Base-by-base conservation (phyloP, 345 rosid species). In the Gossypioides kirkii region DNA sequence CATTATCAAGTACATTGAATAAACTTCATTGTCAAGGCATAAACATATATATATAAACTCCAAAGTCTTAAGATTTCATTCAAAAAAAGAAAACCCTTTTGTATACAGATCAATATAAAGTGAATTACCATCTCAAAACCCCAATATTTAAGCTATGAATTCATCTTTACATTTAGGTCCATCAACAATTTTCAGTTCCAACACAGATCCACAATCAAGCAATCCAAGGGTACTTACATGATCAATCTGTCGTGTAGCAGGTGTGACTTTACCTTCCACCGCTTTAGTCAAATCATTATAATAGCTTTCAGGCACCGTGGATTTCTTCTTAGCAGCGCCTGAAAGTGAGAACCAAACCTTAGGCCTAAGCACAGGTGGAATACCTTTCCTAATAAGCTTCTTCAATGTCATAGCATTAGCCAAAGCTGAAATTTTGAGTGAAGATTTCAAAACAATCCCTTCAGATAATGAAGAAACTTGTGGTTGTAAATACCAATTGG, bases 311-410 rank as follows among this genome's bases (percentile, higher is more conserved):
- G 99, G 99, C 32, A 93, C 99, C 7, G 97, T 96, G 54, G 98
- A 93, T 75, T 96, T 96, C 91, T 96, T 96, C 93, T 93, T 96
- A 16, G 99, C 99, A 1, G 99, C 97, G 72, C 99, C 99, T 0
- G 99, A 96, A 23, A 96, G 86, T 59, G 98, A 90, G 75, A 96
- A 93, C 99, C 99, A 96, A 46, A 96, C 94, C 86, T 93, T 96
- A 0, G 98, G 99, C 77, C 99, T 81, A 23, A 96, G 87, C 45
- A 91, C 93, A 6, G 99, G 98, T 4, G 98, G 98, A 26, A 96
- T 96, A 56, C 99, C 99, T 81, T 93, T 93, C 88, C 98, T 82
- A 56, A 65, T 22, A 55, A 55, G 28, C 60, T 55, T 55, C 60
- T 55, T 55, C 60, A 55, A 10, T 3, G 60, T 55, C 22, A 55